Percentiles rank a stretch among this genome's conserved stretches.
Conservation (phyloP, 148 eudicot genomes). For the Nepenthes mirabilis region DNA sequence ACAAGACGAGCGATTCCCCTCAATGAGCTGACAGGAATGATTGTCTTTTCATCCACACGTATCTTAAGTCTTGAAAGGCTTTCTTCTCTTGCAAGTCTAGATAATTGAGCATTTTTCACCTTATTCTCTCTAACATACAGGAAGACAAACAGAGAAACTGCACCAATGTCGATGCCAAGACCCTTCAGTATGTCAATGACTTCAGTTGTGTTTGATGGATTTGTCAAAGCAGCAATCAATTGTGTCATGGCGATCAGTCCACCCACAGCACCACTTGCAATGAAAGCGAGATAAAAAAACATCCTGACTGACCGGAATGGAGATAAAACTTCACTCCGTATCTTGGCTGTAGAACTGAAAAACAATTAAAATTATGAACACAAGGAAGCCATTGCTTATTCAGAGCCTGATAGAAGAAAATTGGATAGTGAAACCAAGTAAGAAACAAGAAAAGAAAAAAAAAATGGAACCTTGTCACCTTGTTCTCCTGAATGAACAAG, state of each 20-base stretch:
- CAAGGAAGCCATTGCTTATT: too few relatives aligned
- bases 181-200: slow-evolving; percentile 57
- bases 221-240: slow-evolving; percentile 56
- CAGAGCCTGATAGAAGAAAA: too few relatives aligned
- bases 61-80: slow-evolving; percentile 71
- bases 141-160: slow-evolving; percentile 71
- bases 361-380: slow-evolving; percentile 16
- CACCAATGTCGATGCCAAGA: slow-evolving; percentile 76
- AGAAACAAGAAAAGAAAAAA: too few relatives aligned
- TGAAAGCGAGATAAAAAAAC: slow-evolving; percentile 94
- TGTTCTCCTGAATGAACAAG: too few relatives aligned
- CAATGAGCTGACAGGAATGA: slow-evolving; percentile 56
- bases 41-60: slow-evolving; percentile 53
- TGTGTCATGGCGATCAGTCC: slow-evolving; percentile 61
- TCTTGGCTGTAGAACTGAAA: slow-evolving; percentile 81
- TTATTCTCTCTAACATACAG: slow-evolving; percentile 67
- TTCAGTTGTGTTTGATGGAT: slow-evolving; percentile 56
- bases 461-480: too few relatives aligned
- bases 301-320: slow-evolving; percentile 91
- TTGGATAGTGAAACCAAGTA: too few relatives aligned
- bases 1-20: slow-evolving; percentile 88
- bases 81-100: slow-evolving; percentile 83
- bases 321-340: slow-evolving; percentile 89
- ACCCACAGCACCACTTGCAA: slow-evolving; percentile 78
- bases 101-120: slow-evolving; percentile 69